These are phyloP conservation scores for Kuraishia hungarica DNA, from an alignment of 805 yeast species.

Conservation along the genomic window DNA sequence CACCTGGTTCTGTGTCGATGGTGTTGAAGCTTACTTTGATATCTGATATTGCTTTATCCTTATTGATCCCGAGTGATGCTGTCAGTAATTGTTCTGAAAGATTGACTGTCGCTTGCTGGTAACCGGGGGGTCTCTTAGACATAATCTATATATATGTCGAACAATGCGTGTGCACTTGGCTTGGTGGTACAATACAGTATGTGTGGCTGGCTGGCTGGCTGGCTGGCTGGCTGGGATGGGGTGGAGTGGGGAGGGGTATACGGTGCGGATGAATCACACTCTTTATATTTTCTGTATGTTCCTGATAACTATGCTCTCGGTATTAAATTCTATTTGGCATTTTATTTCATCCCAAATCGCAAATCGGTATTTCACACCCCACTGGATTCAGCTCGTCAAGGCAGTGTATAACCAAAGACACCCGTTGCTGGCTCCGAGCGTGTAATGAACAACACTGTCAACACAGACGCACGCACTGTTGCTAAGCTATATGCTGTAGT, in stretches of 20 bases:
- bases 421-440: not conserved
- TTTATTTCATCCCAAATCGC: not conserved
- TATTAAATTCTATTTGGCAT: not conserved
- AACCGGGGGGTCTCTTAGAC: conserved; percentile 4
- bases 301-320: no score
- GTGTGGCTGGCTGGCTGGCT: no score
- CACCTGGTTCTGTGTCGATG: not conserved
- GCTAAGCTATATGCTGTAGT: no score
- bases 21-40: not conserved
- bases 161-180: no score
- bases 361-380: not conserved
- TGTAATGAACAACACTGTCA: not conserved
- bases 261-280: no score
- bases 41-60: not conserved
- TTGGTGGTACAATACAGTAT: no score
- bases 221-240: no score
- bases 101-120: not conserved
- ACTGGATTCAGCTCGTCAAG: not conserved
- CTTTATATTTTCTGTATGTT: no score
- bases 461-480: no score
- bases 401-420: not conserved
- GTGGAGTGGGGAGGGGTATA: no score
- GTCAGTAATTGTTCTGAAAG: not conserved
- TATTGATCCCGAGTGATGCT: not conserved
- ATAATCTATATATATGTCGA: not conserved